Evolutionary conservation across 441 rosid species (phyloP).

Genomic region (Aquilaria agallochum): DNA sequence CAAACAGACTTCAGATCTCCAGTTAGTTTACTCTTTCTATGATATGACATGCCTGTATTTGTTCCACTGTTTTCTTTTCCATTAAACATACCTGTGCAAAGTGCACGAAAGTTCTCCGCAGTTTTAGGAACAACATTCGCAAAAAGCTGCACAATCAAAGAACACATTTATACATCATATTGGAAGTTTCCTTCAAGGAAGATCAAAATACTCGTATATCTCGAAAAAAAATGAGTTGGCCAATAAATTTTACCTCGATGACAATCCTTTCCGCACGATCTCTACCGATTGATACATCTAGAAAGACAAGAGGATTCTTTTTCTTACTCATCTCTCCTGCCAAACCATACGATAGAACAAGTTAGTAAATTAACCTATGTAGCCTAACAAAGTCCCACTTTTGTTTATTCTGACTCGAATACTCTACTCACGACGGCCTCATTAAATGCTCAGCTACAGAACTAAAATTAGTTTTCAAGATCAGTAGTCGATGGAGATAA

Average conservation of each 20-base stretch:
- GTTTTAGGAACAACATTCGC: conserved; percentile 93
- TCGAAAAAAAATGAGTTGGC: background rate
- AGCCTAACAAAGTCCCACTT: no score
- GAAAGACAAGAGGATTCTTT: conserved; percentile 71
- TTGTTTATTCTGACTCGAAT: no score
- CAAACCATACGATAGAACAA: background rate
- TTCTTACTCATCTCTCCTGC: conserved; percentile 59
- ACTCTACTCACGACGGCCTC: no score
- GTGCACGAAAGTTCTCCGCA: conserved; percentile 90
- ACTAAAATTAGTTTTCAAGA: no score
- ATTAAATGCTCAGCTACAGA: no score
- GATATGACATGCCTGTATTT: no score
- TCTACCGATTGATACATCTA: conserved; percentile 72
- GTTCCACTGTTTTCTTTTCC: no score
- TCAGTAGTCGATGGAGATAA: no score
- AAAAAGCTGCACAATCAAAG: conserved; percentile 61
- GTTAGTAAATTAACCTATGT: background rate
- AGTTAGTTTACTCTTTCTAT: no score
- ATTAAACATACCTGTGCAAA: conserved; percentile 73
- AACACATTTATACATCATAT: background rate
- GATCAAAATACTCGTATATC: no score
- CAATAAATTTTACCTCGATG: conserved; percentile 63
- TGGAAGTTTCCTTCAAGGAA: background rate
- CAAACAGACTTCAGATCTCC: no score
- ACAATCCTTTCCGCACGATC: conserved; percentile 67